Evolutionary conservation across 2,329 filamentous ascomycete genomes (phyloP).

Genomic region (Verticillium isaacii): DNA sequence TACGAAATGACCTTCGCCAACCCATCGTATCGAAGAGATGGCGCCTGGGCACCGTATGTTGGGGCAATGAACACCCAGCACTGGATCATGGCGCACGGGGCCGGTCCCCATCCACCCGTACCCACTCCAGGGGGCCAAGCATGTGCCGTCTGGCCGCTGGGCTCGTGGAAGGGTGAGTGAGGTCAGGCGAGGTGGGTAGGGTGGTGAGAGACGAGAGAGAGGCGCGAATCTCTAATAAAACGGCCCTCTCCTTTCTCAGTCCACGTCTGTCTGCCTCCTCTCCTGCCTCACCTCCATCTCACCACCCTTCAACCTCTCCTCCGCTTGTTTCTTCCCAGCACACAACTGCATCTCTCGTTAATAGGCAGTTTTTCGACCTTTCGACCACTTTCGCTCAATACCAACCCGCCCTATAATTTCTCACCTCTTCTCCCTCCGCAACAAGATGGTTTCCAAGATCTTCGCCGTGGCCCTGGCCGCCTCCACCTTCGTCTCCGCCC

Average conservation of each 20-base stretch:
- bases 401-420: neutral
- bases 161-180: neutral
- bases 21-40: neutral
- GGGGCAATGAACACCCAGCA: neutral
- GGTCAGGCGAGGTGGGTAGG: neutral
- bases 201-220: neutral
- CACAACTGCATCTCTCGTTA: slow-evolving; percentile 3
- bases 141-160: neutral
- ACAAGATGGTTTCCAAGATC: slow-evolving; percentile 27
- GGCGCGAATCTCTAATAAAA: slow-evolving; percentile 1
- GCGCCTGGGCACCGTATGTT: neutral
- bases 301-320: neutral
- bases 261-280: neutral
- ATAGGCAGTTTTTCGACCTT: slow-evolving; percentile 1
- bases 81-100: neutral
- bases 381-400: neutral
- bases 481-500: slow-evolving; percentile 43
- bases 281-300: slow-evolving; percentile 1
- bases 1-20: neutral
- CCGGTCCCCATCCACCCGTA: neutral
- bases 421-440: neutral
- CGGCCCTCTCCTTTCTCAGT: slow-evolving; percentile 1
- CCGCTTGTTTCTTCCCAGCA: slow-evolving; percentile 2
- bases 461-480: slow-evolving; percentile 45
- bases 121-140: neutral